Percentiles rank a stretch among this genome's conserved stretches.
Conservation (phyloP, 257 asterid species). For the Ajuga chamaepitys region DNA sequence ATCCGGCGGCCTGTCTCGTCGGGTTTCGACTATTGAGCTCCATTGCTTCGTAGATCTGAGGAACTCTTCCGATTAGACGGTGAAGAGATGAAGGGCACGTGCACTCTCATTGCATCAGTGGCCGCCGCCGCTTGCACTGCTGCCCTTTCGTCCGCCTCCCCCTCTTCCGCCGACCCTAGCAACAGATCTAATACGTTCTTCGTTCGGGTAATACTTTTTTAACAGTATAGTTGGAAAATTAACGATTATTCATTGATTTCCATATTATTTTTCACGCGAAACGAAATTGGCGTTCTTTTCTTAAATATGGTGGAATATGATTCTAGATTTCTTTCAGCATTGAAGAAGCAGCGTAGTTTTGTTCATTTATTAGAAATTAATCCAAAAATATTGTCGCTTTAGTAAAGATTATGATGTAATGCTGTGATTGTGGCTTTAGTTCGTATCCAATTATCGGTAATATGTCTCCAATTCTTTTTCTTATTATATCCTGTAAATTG, state of each 20-base stretch:
- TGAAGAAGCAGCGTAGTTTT: not conserved
- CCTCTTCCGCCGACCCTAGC: conserved; percentile 16
- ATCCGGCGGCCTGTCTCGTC: conserved; percentile 45
- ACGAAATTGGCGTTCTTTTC: too few species aligned
- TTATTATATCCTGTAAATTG: not conserved
- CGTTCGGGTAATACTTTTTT: conserved; percentile 28
- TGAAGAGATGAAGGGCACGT: conserved; percentile 37
- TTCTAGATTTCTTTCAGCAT: not conserved
- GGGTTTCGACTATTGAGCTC: conserved; percentile 36
- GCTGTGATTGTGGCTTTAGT: not conserved
- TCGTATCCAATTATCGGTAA: not conserved
- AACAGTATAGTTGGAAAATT: not conserved
- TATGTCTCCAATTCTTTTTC: not conserved
- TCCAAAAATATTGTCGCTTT: not conserved
- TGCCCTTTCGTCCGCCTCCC: conserved; percentile 27
- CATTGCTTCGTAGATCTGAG: not conserved
- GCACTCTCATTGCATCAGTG: conserved; percentile 32
- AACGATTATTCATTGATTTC: not conserved
- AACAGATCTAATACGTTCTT: conserved; percentile 12
- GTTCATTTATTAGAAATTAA: not conserved
- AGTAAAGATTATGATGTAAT: not conserved
- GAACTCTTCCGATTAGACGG: not conserved
- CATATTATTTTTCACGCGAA: too few species aligned
- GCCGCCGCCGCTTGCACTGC: conserved; percentile 33
- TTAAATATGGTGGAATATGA: not conserved